Conservation (phyloP, 495 filamentous ascomycete genomes). For the Penicillium daleae region DNA sequence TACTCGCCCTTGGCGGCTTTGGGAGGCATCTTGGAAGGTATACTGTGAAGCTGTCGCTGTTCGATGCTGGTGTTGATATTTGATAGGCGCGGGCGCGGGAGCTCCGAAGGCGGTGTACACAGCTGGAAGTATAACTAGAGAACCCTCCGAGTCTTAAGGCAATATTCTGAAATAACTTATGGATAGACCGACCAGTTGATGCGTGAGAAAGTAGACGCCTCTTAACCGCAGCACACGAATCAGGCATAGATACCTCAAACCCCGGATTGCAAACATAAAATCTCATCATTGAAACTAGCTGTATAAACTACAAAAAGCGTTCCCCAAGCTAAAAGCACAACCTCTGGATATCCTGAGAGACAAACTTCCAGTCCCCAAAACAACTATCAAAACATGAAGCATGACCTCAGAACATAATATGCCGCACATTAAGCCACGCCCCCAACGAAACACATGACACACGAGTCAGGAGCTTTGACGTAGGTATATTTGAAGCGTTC, state of each 20-base stretch:
- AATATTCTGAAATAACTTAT: no score
- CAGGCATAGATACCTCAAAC: no score
- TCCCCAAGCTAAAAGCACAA: slow-evolving; percentile 17
- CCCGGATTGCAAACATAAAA: no score
- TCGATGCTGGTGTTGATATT: neutral
- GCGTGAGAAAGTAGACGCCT: no score
- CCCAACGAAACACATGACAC: neutral
- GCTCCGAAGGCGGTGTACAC: slow-evolving; percentile 20
- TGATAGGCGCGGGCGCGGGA: slow-evolving; percentile 1
- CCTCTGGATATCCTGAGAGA: slow-evolving; percentile 27
- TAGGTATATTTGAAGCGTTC: neutral
- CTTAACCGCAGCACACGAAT: no score
- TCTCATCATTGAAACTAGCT: slow-evolving; percentile 8
- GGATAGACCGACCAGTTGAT: no score
- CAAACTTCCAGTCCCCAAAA: slow-evolving; percentile 15
- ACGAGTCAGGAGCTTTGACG: neutral
- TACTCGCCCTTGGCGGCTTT: slow-evolving; percentile 86
- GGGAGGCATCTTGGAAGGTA: slow-evolving; percentile 62
- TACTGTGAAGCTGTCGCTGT: slow-evolving; percentile 4
- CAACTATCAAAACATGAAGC: slow-evolving; percentile 23
- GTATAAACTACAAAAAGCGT: slow-evolving; percentile 19
- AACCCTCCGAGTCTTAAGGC: no score
- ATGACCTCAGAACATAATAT: slow-evolving; percentile 12
- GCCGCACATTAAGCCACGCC: slow-evolving; percentile 13
- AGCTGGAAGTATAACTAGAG: neutral